phyloP scores from a whole-genome alignment of 2,329 filamentous ascomycete species.

The Colletotrichum sp. region DNA sequence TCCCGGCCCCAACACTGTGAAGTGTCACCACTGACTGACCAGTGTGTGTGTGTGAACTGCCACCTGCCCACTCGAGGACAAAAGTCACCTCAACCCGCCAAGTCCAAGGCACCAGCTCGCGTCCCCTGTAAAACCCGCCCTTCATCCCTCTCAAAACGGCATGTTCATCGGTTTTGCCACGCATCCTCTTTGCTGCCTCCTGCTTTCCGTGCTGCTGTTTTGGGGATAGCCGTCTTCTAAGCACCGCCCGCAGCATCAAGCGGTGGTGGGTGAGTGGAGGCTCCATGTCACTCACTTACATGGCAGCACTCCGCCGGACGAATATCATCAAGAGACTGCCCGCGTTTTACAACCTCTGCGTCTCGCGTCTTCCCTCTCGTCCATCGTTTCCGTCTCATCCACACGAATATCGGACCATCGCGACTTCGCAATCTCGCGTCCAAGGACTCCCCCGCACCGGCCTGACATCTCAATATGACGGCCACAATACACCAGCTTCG shows the following conservation, averaged over 20 bases:
- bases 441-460: background rate
- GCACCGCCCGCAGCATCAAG: background rate
- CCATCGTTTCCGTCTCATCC: background rate
- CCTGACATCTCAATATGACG: background rate
- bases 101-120: conserved; percentile 3
- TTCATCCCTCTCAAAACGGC: background rate
- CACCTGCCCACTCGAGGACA: background rate
- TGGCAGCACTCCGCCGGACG: background rate
- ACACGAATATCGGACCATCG: background rate
- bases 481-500: background rate
- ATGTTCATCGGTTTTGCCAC: conserved; percentile 1
- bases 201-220: background rate
- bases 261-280: background rate
- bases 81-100: background rate
- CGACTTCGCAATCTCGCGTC: background rate
- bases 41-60: background rate
- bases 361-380: background rate
- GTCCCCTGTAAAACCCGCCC: background rate
- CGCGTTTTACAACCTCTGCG: background rate
- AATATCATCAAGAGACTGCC: background rate
- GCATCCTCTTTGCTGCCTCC: background rate
- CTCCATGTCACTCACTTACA: background rate
- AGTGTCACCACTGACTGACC: background rate
- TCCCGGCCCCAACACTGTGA: background rate
- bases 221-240: background rate